phyloP scores from a whole-genome alignment of 2,329 filamentous ascomycete genomes.

The Claviceps maximensis region DNA sequence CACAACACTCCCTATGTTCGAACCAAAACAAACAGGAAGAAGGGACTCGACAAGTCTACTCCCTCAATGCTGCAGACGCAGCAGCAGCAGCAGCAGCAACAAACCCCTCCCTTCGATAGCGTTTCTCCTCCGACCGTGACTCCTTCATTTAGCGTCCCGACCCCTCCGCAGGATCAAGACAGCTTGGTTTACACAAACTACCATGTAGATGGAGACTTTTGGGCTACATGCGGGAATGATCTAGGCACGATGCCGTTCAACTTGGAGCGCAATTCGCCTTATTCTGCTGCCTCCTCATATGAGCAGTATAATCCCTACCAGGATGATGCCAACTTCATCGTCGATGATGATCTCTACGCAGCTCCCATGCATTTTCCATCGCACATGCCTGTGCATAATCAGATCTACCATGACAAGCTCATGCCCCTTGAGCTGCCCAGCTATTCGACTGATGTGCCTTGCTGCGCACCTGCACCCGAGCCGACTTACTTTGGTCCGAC shows the following conservation, averaged over 20 bases:
- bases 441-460: conserved; percentile 16
- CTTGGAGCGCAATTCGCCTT: conserved; percentile 25
- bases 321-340: conserved; percentile 46
- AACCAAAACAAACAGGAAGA: conserved; percentile 82
- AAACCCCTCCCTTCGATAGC: conserved; percentile 47
- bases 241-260: conserved; percentile 29
- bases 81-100: conserved; percentile 16
- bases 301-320: conserved; percentile 49
- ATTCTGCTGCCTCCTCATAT: conserved; percentile 21
- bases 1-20: conserved; percentile 85
- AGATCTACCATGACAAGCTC: conserved; percentile 29
- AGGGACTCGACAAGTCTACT: conserved; percentile 29
- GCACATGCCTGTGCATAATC: conserved; percentile 24
- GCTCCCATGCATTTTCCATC: conserved; percentile 43
- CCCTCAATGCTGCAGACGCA: conserved; percentile 18
- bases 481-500: conserved; percentile 51
- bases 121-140: conserved; percentile 49
- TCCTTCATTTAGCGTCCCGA: conserved; percentile 36
- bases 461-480: conserved; percentile 9
- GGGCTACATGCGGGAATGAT: conserved; percentile 19
- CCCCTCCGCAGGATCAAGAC: conserved; percentile 39
- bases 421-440: conserved; percentile 28
- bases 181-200: conserved; percentile 33
- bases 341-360: conserved; percentile 50
- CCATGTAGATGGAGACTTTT: conserved; percentile 33